phyloP scores from a whole-genome alignment of 2,329 filamentous ascomycete genomes.

The Colletotrichum musicola region DNA sequence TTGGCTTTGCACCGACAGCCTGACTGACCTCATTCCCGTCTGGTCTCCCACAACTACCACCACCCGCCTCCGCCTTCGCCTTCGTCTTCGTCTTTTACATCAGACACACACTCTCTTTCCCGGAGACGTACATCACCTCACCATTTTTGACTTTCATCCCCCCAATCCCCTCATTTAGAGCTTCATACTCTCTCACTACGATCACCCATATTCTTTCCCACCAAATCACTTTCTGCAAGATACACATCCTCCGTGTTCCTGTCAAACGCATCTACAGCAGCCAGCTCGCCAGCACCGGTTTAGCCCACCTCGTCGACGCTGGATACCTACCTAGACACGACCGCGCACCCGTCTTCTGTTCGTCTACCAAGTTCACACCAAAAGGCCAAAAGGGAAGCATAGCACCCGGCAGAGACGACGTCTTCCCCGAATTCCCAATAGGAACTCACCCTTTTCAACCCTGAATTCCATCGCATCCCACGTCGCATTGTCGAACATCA shows the following conservation, averaged over 20 bases:
- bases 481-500: conserved; percentile 39
- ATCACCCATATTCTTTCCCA: conserved; percentile 11
- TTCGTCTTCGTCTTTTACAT: conserved; percentile 39
- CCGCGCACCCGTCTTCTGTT: conserved; percentile 28
- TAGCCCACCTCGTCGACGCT: conserved; percentile 25
- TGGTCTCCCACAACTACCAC: conserved; percentile 31
- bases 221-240: conserved; percentile 20
- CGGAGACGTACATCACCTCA: conserved; percentile 25
- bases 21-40: conserved; percentile 39
- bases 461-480: conserved; percentile 29
- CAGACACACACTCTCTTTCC: conserved; percentile 31
- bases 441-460: conserved; percentile 15
- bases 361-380: neutral
- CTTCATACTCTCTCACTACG: conserved; percentile 26
- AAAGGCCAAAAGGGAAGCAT: neutral
- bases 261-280: conserved; percentile 33
- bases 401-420: neutral
- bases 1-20: conserved; percentile 34
- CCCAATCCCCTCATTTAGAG: conserved; percentile 37
- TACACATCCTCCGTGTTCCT: conserved; percentile 27
- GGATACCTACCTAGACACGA: conserved; percentile 29
- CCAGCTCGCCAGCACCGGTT: conserved; percentile 28
- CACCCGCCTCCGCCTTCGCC: conserved; percentile 35
- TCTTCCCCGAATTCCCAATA: conserved; percentile 14
- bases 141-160: conserved; percentile 14